Evolutionary conservation across 2,329 filamentous ascomycete species (phyloP).

Genomic region (Beauveria caledonica): DNA sequence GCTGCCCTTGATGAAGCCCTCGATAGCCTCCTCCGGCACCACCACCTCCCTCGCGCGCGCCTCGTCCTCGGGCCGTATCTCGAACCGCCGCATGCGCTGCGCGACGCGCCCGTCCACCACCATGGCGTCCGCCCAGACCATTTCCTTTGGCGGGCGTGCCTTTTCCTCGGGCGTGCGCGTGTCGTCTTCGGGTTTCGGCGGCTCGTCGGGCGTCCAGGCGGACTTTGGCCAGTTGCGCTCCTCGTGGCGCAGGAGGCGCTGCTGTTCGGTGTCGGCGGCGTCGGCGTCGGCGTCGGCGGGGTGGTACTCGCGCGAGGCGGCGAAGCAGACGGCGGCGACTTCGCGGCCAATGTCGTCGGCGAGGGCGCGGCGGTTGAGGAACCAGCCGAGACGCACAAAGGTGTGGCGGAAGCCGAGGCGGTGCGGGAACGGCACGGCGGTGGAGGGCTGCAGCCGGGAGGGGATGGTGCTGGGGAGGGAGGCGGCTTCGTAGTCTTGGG

Average conservation of each 20-base stretch:
- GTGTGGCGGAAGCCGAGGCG: constrained; percentile 90
- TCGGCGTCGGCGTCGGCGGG: constrained; percentile 26
- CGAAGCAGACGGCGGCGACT: constrained; percentile 76
- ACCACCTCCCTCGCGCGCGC: constrained; percentile 53
- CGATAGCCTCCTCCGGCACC: constrained; percentile 59
- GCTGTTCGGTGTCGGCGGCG: constrained; percentile 29
- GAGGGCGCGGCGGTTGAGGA: constrained; percentile 74
- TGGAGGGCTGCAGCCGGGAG: constrained; percentile 61
- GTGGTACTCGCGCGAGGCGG: constrained; percentile 40
- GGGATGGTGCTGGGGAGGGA: constrained; percentile 59
- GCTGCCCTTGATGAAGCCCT: constrained; percentile 59
- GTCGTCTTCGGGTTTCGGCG: constrained; percentile 10
- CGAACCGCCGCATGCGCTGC: constrained; percentile 72
- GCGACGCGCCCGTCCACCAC: constrained; percentile 69
- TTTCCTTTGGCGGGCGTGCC: constrained; percentile 48
- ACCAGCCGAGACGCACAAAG: constrained; percentile 76
- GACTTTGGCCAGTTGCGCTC: constrained; percentile 80
- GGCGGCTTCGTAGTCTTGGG: constrained; percentile 62
- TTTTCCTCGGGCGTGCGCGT: constrained; percentile 32
- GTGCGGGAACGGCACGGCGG: constrained; percentile 72
- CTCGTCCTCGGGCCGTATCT: constrained; percentile 62
- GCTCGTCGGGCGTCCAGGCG: constrained; percentile 51
- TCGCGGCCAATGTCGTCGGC: constrained; percentile 83
- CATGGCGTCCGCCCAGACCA: constrained; percentile 67
- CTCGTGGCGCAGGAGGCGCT: constrained; percentile 57